Evolutionary conservation across 2,329 filamentous ascomycete genomes (phyloP).

Genomic region (Ophiostoma tasmaniense): DNA sequence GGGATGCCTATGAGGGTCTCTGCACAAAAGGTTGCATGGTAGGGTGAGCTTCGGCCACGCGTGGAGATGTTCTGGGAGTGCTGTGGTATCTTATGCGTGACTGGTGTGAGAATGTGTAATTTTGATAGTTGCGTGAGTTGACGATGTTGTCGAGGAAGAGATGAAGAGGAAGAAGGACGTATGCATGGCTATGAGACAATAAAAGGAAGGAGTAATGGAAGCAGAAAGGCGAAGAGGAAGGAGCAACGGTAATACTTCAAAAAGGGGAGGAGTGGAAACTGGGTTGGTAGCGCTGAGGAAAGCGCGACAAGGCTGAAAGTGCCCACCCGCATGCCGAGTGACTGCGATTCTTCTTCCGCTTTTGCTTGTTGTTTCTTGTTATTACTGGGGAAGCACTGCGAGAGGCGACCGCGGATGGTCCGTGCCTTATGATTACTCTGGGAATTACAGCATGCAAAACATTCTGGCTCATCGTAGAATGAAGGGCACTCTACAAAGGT

Average conservation of each 20-base stretch:
- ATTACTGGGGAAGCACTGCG: background rate
- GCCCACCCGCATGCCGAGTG: background rate
- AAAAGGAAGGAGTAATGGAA: background rate
- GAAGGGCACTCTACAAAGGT: too few relatives aligned
- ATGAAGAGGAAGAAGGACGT: background rate
- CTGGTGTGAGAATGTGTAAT: background rate
- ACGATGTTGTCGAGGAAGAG: background rate
- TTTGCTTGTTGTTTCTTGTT: background rate
- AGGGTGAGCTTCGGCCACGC: background rate
- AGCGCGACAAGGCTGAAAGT: conserved; percentile 14
- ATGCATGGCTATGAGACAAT: background rate
- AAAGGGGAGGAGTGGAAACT: background rate
- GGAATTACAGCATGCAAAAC: too few relatives aligned
- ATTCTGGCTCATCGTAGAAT: too few relatives aligned
- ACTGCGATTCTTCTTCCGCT: background rate
- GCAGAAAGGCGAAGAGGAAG: background rate
- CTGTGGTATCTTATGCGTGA: background rate
- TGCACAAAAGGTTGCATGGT: background rate
- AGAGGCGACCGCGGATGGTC: background rate
- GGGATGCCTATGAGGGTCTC: background rate
- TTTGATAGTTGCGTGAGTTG: background rate
- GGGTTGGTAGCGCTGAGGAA: conserved; percentile 12
- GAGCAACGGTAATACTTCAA: background rate
- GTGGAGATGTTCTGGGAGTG: background rate
- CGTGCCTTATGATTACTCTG: background rate